Evolutionary conservation across 2,329 filamentous ascomycete species (phyloP).

Genomic region (Didymella arachidicola): DNA sequence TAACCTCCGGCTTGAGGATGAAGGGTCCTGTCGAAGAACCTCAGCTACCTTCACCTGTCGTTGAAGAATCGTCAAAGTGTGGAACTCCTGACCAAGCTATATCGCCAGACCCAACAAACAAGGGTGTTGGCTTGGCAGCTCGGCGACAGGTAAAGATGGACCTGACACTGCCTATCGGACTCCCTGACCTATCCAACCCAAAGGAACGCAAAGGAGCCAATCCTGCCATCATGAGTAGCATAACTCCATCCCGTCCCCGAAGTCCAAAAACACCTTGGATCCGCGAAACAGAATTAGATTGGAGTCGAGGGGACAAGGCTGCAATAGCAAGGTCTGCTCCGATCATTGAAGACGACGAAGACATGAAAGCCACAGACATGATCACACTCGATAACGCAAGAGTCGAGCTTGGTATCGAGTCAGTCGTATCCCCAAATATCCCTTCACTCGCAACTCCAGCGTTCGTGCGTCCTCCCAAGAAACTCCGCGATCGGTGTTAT

Average conservation of each 20-base stretch:
- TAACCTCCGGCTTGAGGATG: constrained; percentile 6
- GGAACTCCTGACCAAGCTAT: background rate
- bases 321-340: constrained; percentile 18
- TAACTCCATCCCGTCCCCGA: constrained; percentile 34
- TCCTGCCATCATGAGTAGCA: constrained; percentile 20
- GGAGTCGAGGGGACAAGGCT: constrained; percentile 13
- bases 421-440: background rate
- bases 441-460: constrained; percentile 13
- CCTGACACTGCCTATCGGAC: constrained; percentile 34
- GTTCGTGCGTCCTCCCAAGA: constrained; percentile 20
- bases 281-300: constrained; percentile 21
- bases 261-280: constrained; percentile 41
- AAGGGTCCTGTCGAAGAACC: constrained; percentile 2
- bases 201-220: constrained; percentile 17
- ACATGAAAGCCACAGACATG: background rate
- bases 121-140: constrained; percentile 32
- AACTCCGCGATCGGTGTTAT: constrained; percentile 25
- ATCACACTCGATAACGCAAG: background rate
- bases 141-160: constrained; percentile 42
- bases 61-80: constrained; percentile 1
- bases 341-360: constrained; percentile 23
- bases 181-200: constrained; percentile 33
- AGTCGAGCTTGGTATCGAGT: background rate
- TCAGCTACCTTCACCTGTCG: constrained; percentile 7
- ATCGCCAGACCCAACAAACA: constrained; percentile 6